Conservation (phyloP, 1,284 basidiomycete species). For the Ceratobasidium sp. region DNA sequence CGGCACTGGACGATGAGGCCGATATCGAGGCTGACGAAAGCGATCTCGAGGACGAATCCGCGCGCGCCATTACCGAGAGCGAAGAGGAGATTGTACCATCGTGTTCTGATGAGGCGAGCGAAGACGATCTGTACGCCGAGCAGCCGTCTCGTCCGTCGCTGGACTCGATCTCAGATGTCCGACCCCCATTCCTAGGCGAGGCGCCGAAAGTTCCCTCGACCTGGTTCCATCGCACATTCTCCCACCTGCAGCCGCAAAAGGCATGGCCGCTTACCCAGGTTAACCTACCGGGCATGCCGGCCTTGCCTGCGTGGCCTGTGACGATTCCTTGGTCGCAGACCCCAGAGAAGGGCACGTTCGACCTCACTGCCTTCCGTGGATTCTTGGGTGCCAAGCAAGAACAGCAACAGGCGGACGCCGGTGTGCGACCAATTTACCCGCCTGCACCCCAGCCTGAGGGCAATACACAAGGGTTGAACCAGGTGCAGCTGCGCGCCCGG, state of each 20-base stretch:
- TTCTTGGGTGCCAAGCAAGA: constrained; percentile 52
- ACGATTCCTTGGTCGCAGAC: constrained; percentile 65
- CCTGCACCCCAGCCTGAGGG: constrained; percentile 44
- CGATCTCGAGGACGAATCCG: constrained; percentile 69
- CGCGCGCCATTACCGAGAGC: constrained; percentile 56
- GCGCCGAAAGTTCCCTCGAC: constrained; percentile 67
- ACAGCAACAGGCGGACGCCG: constrained; percentile 27
- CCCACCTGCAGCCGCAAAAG: constrained; percentile 71
- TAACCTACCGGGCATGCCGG: constrained; percentile 65
- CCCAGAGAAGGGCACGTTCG: constrained; percentile 59
- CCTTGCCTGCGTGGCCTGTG: constrained; percentile 57
- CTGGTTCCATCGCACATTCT: constrained; percentile 77
- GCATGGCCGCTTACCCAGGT: constrained; percentile 65
- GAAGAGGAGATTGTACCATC: constrained; percentile 51
- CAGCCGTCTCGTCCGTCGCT: constrained; percentile 34
- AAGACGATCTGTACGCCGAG: constrained; percentile 35
- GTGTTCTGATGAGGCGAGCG: constrained; percentile 46
- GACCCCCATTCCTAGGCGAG: constrained; percentile 37
- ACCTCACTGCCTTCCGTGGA: constrained; percentile 53
- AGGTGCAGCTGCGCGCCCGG: constrained; percentile 47
- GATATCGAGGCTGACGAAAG: constrained; percentile 60
- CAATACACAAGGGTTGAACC: constrained; percentile 46
- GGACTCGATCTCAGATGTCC: constrained; percentile 41
- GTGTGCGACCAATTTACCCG: constrained; percentile 47
- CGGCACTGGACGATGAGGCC: constrained; percentile 12